Evolutionary conservation across 73 alveolate genomes (phyloP), one percentile per base, ranked within the genome.

Genomic region (Diophrys appendiculata): DNA sequence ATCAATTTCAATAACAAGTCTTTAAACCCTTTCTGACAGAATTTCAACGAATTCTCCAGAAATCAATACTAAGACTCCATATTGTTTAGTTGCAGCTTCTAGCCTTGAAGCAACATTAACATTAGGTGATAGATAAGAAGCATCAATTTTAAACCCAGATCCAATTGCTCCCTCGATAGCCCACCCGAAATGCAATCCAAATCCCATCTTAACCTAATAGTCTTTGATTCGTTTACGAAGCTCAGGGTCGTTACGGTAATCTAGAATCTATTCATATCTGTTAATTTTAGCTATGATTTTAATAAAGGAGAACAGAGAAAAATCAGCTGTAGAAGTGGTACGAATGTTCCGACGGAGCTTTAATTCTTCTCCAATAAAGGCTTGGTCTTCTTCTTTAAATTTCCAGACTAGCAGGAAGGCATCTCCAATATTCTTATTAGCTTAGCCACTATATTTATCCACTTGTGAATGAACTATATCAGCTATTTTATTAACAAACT

Each of bases 131-230:
- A 95, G 90, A 77, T 95, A 95, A 14, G 98, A 93, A 29, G 99
- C 99, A 79, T 95, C 99, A 43, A 95, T 93, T 88, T 95, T 95
- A 82, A 86, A 94, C 93, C 83, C 80, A 27, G 98, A 89, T 34
- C 99, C 99, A 35, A 95, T 95, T 1, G 98, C 96, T 2, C 99
- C 98, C 86, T 95, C 99, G 65, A 95, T 95, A 1, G 98, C 95
- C 95, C 96, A 95, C 3, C 99, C 99, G 65, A 88, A 70, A 77
- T 95, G 99, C 64, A 95, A 84, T 18, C 99, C 99, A 70, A 95
- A 95, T 28, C 98, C 99, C 92, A 95, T 86, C 55, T 91, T 91
- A 35, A 95, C 96, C 18, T 82, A 68, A 52, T 90, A 90, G 60
- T 77, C 90, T 13, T 83, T 84, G 84, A 86, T 68, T 68, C 91